Evolutionary conservation across 371 early-diverging fungal species (phyloP), one percentile per base, ranked within the genome.

Genomic region (Actinomucor elegans): DNA sequence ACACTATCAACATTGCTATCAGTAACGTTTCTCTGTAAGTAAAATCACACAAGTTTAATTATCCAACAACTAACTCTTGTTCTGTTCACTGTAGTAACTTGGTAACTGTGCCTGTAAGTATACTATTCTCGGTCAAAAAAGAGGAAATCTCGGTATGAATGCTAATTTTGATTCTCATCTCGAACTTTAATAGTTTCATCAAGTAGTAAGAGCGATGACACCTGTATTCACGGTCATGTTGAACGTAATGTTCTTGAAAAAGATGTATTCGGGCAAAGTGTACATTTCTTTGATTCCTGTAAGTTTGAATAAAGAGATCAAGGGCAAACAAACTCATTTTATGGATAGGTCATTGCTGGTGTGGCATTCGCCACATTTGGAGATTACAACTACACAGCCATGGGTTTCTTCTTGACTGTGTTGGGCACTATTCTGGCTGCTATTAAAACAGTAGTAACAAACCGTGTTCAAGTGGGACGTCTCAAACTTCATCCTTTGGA

Each of bases 1-100:
- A 92, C 71, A 94, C 94, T 2, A 81, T 88, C 57, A 94, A 94
- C 60, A 93, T 94, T 61, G 94, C 92, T 35, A 85, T 90, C 28
- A 87, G 88, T 63, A 93, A 91, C 62, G 87, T 93, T 10, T 91
- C 92, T 45, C 67, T 93, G 79, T 83, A 89, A 77, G 85, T 88
- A 48, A 31, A 33, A 23, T 20, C 3, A 15, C 2, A 23, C 10
- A 20, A 20, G 15, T 27, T 18, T 44, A 28, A 4, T 17, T 28
- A 28, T 43, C 31, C 31, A 5, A 31, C n/a, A 31, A 31, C 31
- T 31, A 31, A 31, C n/a, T n/a, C n/a, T n/a, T n/a, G 3, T 40
- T 9, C 24, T 34, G 31, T 34, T 29, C 11, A 14, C 1, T 41
- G 26, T 53, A 75, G 76, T 3, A 72, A 72, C 32, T 61, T 75